Conservation (phyloP, 2,329 filamentous ascomycete genomes). For the Diplodia intermedia region DNA sequence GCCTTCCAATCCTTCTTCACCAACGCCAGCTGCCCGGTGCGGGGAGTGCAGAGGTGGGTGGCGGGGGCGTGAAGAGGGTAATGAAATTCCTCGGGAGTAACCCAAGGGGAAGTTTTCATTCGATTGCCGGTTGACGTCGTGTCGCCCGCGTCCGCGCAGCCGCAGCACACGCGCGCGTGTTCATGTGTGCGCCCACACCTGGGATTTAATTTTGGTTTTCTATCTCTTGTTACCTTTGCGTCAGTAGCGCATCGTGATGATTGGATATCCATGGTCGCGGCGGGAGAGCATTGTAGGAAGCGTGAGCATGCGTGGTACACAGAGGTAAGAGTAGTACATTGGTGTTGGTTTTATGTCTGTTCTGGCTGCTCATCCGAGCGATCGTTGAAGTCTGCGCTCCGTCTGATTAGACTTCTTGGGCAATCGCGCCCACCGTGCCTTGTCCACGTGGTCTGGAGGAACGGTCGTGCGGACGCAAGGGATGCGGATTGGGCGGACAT, state of each 20-base stretch:
- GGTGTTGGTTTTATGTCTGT: neutral
- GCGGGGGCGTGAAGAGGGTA: neutral
- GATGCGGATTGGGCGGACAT: neutral
- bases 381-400: neutral
- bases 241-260: conserved; percentile 21
- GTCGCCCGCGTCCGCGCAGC: neutral
- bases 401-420: neutral
- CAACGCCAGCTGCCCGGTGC: neutral
- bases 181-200: conserved; percentile 2
- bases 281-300: neutral
- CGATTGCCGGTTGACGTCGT: neutral
- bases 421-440: neutral
- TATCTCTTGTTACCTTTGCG: neutral
- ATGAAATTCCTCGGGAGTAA: conserved; percentile 1
- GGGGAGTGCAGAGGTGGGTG: neutral
- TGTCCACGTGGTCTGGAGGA: neutral
- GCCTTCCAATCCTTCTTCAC: neutral
- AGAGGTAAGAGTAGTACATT: neutral
- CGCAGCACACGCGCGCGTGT: neutral
- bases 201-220: neutral
- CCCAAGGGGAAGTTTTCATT: conserved; percentile 1
- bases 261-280: conserved; percentile 2
- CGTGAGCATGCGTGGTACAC: neutral
- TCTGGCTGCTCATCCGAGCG: neutral
- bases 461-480: neutral